Conservation (phyloP, 1,139 yeast species). For the Kodamaea anthophila region DNA sequence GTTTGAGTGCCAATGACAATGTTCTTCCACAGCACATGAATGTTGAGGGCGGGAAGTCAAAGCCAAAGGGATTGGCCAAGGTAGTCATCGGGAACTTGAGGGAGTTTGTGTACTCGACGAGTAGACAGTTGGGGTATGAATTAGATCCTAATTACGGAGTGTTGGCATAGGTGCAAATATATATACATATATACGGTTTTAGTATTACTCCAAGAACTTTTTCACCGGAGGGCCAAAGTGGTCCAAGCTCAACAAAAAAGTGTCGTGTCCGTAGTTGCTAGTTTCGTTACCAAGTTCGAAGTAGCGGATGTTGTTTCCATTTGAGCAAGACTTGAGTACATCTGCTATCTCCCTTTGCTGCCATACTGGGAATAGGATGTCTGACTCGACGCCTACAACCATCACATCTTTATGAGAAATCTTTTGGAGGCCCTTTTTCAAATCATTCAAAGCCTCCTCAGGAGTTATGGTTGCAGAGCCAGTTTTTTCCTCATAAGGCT, state of each 20-base stretch:
- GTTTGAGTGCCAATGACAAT: conserved; percentile 89
- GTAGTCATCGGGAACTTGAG: conserved; percentile 52
- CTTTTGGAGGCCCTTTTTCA: conserved; percentile 57
- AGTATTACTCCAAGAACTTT: conserved; percentile 46
- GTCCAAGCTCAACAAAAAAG: conserved; percentile 71
- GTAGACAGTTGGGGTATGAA: conserved; percentile 56
- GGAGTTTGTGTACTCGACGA: conserved; percentile 41
- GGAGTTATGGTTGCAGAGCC: conserved; percentile 31
- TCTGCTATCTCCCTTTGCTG: conserved; percentile 81
- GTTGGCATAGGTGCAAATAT: conserved; percentile 22
- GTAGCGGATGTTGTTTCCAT: conserved; percentile 39
- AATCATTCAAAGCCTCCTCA: conserved; percentile 55
- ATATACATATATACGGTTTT: conserved; percentile 3
- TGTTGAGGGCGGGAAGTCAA: conserved; percentile 23
- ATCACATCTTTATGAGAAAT: conserved; percentile 61
- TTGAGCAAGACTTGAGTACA: conserved; percentile 37
- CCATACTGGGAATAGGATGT: conserved; percentile 89
- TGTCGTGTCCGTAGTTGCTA: conserved; percentile 85
- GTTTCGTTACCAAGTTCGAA: conserved; percentile 70
- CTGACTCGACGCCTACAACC: conserved; percentile 88
- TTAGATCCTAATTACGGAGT: conserved; percentile 55
- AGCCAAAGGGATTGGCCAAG: conserved; percentile 52
- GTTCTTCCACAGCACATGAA: conserved; percentile 60
- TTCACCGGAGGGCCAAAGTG: conserved; percentile 76
- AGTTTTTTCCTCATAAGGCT: conserved; percentile 52